A percentile compares a stretch with the other conserved stretches of the same genome.
Evolutionary conservation across 305 asterid genomes (phyloP).

Genomic region (Rubia balearica): DNA sequence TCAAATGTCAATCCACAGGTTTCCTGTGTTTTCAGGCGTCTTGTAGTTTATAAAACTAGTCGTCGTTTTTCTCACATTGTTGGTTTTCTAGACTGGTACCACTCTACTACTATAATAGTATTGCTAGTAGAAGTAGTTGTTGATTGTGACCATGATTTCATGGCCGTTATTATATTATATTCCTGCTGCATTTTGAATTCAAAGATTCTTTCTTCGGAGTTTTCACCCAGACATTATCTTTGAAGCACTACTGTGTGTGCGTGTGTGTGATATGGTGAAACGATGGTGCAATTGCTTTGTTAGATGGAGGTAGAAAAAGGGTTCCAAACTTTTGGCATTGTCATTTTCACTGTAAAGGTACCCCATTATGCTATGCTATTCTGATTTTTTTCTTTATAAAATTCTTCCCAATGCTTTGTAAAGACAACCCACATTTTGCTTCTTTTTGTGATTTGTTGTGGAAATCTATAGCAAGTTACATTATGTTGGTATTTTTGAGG

Average conservation of each 20-base stretch:
- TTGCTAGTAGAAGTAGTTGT: conserved; percentile 7
- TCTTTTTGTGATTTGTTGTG: not conserved
- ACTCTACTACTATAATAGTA: not conserved
- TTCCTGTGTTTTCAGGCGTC: conserved; percentile 38
- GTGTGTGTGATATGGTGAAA: conserved; percentile 15
- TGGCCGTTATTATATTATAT: conserved; percentile 19
- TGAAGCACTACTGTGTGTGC: conserved; percentile 15
- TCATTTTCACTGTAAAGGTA: conserved; percentile 29
- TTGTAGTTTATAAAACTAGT: conserved; percentile 30
- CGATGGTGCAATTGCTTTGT: conserved; percentile 20
- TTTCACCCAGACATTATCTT: not conserved
- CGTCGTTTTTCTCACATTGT: conserved; percentile 39
- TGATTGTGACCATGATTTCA: conserved; percentile 16
- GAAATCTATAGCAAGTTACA: not conserved
- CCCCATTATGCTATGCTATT: conserved; percentile 25
- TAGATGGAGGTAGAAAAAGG: conserved; percentile 34
- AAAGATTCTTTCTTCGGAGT: conserved; percentile 17
- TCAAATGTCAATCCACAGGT: conserved; percentile 42
- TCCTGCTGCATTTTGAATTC: conserved; percentile 23
- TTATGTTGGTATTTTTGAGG: conserved; percentile 8
- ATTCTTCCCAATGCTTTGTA: conserved; percentile 19
- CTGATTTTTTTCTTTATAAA: conserved; percentile 9
- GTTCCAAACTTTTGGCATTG: conserved; percentile 28
- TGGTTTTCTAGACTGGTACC: conserved; percentile 19
- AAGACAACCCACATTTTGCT: conserved; percentile 13